Conservation (phyloP, 2,329 filamentous ascomycete genomes). For the Colletotrichum coccodes region DNA sequence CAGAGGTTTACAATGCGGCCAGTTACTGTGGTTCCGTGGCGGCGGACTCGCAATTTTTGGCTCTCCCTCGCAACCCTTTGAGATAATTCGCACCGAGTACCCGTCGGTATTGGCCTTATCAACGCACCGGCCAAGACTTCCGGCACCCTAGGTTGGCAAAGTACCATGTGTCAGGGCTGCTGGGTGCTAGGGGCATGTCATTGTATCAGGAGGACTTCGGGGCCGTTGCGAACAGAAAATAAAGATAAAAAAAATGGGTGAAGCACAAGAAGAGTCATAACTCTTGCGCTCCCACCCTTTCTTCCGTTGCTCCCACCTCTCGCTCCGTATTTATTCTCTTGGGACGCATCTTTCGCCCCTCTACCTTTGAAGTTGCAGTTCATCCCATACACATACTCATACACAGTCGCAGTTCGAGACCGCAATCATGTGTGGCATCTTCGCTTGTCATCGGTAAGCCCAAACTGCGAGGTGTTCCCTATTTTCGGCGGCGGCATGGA, state of each 20-base stretch:
- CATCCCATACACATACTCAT: constrained; percentile 12
- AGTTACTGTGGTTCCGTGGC: constrained; percentile 8
- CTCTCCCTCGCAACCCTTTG: neutral
- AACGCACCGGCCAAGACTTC: constrained; percentile 1
- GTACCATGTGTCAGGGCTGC: constrained; percentile 22
- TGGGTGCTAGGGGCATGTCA: constrained; percentile 25
- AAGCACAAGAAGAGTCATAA: constrained; percentile 34
- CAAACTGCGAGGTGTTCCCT: constrained; percentile 27
- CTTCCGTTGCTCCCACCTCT: constrained; percentile 14
- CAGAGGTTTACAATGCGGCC: neutral
- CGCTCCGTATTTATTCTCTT: constrained; percentile 30
- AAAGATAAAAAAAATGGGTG: constrained; percentile 30
- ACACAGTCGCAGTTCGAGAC: constrained; percentile 34
- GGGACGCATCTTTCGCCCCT: constrained; percentile 19
- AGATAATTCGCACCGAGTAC: neutral
- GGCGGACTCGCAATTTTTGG: constrained; percentile 1
- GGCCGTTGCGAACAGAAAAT: constrained; percentile 19
- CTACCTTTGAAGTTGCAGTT: constrained; percentile 4
- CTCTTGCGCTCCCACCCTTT: constrained; percentile 19
- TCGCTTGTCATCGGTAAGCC: constrained; percentile 86
- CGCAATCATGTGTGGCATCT: constrained; percentile 92
- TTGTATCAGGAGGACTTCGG: constrained; percentile 24
- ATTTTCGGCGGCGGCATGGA: constrained; percentile 40
- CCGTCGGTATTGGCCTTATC: constrained; percentile 2
- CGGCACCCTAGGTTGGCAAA: constrained; percentile 5